These are phyloP conservation scores for Pilobolus umbonatus DNA, from an alignment of 192 early-diverging fungal species.

Conservation along the genomic window DNA sequence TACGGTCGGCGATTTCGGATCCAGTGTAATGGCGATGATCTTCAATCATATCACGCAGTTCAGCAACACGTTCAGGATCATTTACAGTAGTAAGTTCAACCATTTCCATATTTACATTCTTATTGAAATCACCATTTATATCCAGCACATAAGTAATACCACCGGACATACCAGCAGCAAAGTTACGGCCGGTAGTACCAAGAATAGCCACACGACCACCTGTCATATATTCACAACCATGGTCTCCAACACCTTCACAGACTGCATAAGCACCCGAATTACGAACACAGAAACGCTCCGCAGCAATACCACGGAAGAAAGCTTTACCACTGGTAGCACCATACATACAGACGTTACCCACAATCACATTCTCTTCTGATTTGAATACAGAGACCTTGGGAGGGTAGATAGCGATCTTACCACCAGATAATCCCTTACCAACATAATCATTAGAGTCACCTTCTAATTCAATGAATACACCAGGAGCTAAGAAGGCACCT, in stretches of 20 bases:
- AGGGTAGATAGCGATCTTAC: conserved; percentile 85
- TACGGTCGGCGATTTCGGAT: conserved; percentile 65
- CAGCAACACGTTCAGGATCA: conserved; percentile 68
- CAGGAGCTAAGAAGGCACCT: conserved; percentile 90
- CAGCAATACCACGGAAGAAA: conserved; percentile 91
- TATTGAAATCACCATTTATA: conserved; percentile 54
- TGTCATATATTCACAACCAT: conserved; percentile 99
- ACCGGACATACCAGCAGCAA: conserved; percentile 98
- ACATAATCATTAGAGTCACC: conserved; percentile 99
- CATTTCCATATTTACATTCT: conserved; percentile 87
- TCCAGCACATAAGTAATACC: conserved; percentile 96
- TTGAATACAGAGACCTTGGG: conserved; percentile 77
- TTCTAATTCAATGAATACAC: conserved; percentile 87
- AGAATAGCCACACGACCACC: conserved; percentile 90
- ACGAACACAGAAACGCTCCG: conserved; percentile 96
- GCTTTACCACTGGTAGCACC: conserved; percentile 91
- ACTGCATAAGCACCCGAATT: conserved; percentile 96
- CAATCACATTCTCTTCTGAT: conserved; percentile 86
- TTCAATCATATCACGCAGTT: conserved; percentile 71
- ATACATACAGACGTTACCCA: conserved; percentile 97
- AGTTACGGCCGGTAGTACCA: conserved; percentile 90
- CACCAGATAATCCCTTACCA: conserved; percentile 97
- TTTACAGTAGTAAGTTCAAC: conserved; percentile 82
- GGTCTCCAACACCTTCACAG: conserved; percentile 96
- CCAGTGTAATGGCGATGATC: conserved; percentile 81